Evolutionary conservation across 2,329 filamentous ascomycete species (phyloP).

Genomic region (Ophioceras dolichostomum): DNA sequence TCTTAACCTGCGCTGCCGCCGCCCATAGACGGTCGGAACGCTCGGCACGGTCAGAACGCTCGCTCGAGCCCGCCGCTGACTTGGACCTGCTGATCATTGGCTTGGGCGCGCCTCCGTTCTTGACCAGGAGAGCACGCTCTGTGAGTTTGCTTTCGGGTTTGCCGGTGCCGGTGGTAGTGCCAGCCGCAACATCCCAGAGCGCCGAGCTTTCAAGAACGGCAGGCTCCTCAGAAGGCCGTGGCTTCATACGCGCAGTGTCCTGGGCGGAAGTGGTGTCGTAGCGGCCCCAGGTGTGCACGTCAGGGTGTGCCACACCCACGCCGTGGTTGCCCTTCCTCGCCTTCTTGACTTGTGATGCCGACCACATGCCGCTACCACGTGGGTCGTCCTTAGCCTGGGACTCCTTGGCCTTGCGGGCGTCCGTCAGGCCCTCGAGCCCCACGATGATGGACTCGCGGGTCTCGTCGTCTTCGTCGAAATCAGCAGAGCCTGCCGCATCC

Average conservation of each 20-base stretch:
- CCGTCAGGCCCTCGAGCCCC: slow-evolving; percentile 14
- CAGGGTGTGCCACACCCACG: slow-evolving; percentile 7
- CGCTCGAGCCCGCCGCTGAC: no score
- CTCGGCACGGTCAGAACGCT: no score
- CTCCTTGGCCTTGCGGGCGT: no score
- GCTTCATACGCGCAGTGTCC: slow-evolving; percentile 6
- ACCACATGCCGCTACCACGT: no score
- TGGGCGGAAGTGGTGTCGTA: slow-evolving; percentile 4
- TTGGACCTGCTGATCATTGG: no score
- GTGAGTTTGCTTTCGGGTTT: not conserved
- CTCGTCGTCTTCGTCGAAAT: slow-evolving; percentile 9
- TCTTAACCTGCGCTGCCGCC: not conserved
- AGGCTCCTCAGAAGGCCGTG: slow-evolving; percentile 5
- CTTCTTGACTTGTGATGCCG: no score
- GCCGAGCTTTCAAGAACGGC: slow-evolving; percentile 5
- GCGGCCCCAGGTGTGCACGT: slow-evolving; percentile 6
- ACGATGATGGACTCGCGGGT: slow-evolving; percentile 18
- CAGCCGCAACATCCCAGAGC: not conserved
- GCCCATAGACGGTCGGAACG: no score
- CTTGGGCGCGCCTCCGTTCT: no score
- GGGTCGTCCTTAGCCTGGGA: no score
- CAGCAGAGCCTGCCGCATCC: slow-evolving; percentile 12
- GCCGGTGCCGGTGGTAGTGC: not conserved
- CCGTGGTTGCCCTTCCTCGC: slow-evolving; percentile 6
- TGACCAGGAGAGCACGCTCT: not conserved